phyloP scores from a whole-genome alignment of 2,329 filamentous ascomycete genomes.

The Hysterium pulicare region DNA sequence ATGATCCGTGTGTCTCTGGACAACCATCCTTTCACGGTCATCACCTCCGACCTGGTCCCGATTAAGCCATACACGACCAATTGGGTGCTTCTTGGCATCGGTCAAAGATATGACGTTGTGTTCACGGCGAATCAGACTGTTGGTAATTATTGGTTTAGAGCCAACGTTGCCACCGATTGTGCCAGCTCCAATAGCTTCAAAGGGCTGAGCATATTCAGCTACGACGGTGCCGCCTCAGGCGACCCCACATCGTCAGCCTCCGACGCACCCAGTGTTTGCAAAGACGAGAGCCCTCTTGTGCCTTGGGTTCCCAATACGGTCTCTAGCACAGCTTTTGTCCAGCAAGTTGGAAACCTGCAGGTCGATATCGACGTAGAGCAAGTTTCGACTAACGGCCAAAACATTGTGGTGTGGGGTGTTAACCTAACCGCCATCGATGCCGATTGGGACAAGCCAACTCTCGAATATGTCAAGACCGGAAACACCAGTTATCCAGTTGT shows the following conservation, averaged over 20 bases:
- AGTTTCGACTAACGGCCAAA: slow-evolving; percentile 35
- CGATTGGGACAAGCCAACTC: slow-evolving; percentile 42
- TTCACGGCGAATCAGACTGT: slow-evolving; percentile 39
- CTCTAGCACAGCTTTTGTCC: slow-evolving; percentile 26
- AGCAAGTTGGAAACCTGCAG: slow-evolving; percentile 28
- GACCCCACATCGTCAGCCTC: slow-evolving; percentile 17
- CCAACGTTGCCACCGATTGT: slow-evolving; percentile 34
- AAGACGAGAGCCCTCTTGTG: slow-evolving; percentile 23
- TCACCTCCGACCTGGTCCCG: slow-evolving; percentile 37
- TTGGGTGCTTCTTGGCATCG: slow-evolving; percentile 38
- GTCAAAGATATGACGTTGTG: slow-evolving; percentile 45
- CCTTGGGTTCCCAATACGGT: slow-evolving; percentile 31
- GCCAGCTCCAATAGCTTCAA: slow-evolving; percentile 27
- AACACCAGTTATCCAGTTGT: slow-evolving; percentile 40
- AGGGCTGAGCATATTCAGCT: slow-evolving; percentile 37
- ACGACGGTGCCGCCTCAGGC: slow-evolving; percentile 16
- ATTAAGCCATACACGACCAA: slow-evolving; percentile 36
- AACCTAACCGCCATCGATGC: slow-evolving; percentile 43
- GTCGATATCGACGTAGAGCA: slow-evolving; percentile 29
- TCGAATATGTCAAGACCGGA: slow-evolving; percentile 40
- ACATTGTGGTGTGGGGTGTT: slow-evolving; percentile 39
- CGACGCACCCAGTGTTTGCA: slow-evolving; percentile 19
- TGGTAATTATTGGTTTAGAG: slow-evolving; percentile 44
- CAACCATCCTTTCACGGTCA: slow-evolving; percentile 38
- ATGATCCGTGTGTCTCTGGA: slow-evolving; percentile 28